Evolutionary conservation across 2,329 filamentous ascomycete genomes (phyloP).

Genomic region (Cladophialophora exuberans): DNA sequence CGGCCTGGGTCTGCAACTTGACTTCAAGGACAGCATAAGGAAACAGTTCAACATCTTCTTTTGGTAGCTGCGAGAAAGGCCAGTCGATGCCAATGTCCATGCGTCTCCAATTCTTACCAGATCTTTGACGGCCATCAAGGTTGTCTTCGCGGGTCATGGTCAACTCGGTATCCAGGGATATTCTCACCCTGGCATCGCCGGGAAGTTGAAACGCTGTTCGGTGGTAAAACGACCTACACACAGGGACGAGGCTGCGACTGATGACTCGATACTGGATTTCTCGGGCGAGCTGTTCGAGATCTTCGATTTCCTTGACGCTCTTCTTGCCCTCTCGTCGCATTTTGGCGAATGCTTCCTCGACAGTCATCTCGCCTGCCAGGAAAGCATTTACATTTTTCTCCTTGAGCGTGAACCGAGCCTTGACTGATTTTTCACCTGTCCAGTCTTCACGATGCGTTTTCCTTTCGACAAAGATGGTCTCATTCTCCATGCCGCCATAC

Average conservation of each 20-base stretch:
- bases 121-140: slow-evolving; percentile 73
- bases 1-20: slow-evolving; percentile 93
- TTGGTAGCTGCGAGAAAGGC: slow-evolving; percentile 85
- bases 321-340: slow-evolving; percentile 95
- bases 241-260: slow-evolving; percentile 82
- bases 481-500: slow-evolving; percentile 95
- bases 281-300: slow-evolving; percentile 84
- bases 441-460: slow-evolving; percentile 99
- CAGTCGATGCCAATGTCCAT: slow-evolving; percentile 98
- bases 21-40: slow-evolving; percentile 96
- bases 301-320: slow-evolving; percentile 82
- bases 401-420: slow-evolving; percentile 91
- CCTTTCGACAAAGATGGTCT: slow-evolving; percentile 94
- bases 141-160: slow-evolving; percentile 97
- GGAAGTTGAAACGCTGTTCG: slow-evolving; percentile 97
- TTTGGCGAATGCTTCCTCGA: slow-evolving; percentile 92
- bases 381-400: slow-evolving; percentile 98
- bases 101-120: slow-evolving; percentile 89
- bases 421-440: slow-evolving; percentile 99
- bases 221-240: slow-evolving; percentile 96
- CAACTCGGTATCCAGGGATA: slow-evolving; percentile 94
- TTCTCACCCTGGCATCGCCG: slow-evolving; percentile 91
- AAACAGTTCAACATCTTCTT: slow-evolving; percentile 85
- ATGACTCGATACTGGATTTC: slow-evolving; percentile 94
- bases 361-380: slow-evolving; percentile 79